Conservation (phyloP, 2,329 filamentous ascomycete genomes). For the Xylaria sp. region DNA sequence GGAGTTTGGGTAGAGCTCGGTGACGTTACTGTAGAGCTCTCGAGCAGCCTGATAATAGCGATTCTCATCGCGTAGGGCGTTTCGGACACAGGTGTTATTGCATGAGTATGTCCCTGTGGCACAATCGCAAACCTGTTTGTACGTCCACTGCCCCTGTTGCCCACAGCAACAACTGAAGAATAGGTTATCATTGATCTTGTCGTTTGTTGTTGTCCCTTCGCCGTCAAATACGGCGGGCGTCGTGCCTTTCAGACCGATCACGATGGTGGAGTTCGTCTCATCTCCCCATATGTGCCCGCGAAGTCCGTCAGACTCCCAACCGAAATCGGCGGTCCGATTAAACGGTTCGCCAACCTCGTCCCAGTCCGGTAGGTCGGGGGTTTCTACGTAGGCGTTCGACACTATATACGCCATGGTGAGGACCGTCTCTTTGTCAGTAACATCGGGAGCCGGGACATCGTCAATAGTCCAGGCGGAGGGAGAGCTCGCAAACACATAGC, state of each 20-base stretch:
- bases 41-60: constrained; percentile 91
- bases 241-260: constrained; percentile 94
- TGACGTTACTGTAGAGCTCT: constrained; percentile 93
- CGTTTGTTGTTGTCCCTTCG: constrained; percentile 95
- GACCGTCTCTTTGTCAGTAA: constrained; percentile 86
- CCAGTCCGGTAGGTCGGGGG: constrained; percentile 80
- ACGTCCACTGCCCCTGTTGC: constrained; percentile 89
- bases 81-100: constrained; percentile 88
- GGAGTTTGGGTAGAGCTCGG: constrained; percentile 83
- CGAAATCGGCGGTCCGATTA: constrained; percentile 89
- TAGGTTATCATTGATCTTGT: constrained; percentile 97
- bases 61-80: constrained; percentile 82
- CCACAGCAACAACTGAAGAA: constrained; percentile 98
- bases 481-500: constrained; percentile 74
- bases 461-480: constrained; percentile 86
- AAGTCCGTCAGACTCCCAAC: constrained; percentile 89
- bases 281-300: constrained; percentile 94
- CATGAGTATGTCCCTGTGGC: constrained; percentile 87
- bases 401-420: constrained; percentile 89
- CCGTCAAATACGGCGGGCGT: constrained; percentile 92
- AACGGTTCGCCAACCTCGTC: constrained; percentile 80
- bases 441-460: constrained; percentile 79
- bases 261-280: constrained; percentile 83
- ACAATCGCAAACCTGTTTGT: constrained; percentile 94
- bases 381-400: constrained; percentile 85